Conservation (phyloP, 495 filamentous ascomycete species). For the Aspergillus baeticus region DNA sequence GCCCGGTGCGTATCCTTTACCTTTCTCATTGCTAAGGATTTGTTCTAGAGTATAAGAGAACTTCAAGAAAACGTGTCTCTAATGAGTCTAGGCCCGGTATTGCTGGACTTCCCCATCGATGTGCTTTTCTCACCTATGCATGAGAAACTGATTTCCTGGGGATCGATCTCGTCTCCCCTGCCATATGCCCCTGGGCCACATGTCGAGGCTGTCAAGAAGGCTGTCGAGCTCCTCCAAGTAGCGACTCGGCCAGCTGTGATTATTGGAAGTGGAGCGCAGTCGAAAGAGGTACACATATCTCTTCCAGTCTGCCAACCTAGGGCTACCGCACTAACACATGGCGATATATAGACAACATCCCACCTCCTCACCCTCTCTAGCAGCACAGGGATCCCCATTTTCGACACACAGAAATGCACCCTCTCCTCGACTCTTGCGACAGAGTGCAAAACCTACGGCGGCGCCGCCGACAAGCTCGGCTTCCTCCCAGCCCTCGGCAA, state of each 20-base stretch:
- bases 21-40: neutral
- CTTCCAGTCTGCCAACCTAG: neutral
- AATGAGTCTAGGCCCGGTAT: constrained; percentile 17
- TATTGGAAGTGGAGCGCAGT: constrained; percentile 21
- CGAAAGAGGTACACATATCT: constrained; percentile 11
- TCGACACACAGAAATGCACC: constrained; percentile 23
- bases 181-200: constrained; percentile 23
- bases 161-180: constrained; percentile 24
- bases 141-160: constrained; percentile 27
- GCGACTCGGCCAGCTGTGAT: constrained; percentile 26
- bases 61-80: too few species aligned
- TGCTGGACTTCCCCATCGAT: constrained; percentile 31
- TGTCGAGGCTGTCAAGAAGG: constrained; percentile 16
- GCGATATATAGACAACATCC: constrained; percentile 9
- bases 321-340: neutral
- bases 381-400: constrained; percentile 21
- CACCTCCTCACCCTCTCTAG: constrained; percentile 19
- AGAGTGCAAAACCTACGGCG: constrained; percentile 10
- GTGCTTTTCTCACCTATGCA: constrained; percentile 28
- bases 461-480: constrained; percentile 15
- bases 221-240: constrained; percentile 11
- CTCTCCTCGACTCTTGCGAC: constrained; percentile 7
- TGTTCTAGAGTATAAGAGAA: neutral
- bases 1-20: constrained; percentile 18
- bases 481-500: constrained; percentile 5